A percentile compares a stretch with the other conserved stretches of the same genome.
Conservation (phyloP, 2,329 filamentous ascomycete genomes). For the Eutypa lata region DNA sequence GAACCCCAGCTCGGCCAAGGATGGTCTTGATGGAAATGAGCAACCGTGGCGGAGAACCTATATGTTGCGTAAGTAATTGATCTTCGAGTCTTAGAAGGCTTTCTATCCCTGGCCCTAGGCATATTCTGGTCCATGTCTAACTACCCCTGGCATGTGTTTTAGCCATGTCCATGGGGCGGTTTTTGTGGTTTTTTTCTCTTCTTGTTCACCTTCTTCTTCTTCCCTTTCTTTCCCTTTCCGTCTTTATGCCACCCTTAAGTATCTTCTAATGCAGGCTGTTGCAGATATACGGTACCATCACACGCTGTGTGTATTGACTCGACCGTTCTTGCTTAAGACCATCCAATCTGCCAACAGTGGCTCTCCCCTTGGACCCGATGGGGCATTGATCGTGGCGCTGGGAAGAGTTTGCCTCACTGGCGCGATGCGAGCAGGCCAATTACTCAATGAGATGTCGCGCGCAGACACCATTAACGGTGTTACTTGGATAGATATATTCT, state of each 20-base stretch:
- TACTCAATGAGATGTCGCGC: constrained; percentile 16
- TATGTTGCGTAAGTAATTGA: constrained; percentile 15
- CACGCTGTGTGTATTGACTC: constrained; percentile 21
- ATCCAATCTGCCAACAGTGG: constrained; percentile 12
- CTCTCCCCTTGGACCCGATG: constrained; percentile 12
- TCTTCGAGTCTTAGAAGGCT: background rate
- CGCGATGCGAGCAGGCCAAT: constrained; percentile 17
- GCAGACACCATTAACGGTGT: constrained; percentile 18
- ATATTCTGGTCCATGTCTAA: background rate
- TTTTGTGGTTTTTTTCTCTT: too few species aligned
- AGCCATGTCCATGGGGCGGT: too few species aligned
- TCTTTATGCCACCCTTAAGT: too few species aligned
- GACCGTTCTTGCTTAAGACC: constrained; percentile 23
- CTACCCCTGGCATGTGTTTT: too few species aligned
- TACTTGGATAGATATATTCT: constrained; percentile 21
- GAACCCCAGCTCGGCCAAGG: constrained; percentile 4
- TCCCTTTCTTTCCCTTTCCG: too few species aligned
- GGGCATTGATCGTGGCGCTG: constrained; percentile 10
- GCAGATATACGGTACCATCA: constrained; percentile 25
- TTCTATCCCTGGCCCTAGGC: background rate
- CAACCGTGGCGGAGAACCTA: constrained; percentile 19
- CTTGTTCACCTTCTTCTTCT: too few species aligned
- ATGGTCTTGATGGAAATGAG: constrained; percentile 7
- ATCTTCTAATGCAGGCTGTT: too few species aligned
- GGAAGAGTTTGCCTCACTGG: constrained; percentile 17